Conservation (phyloP, 805 yeast species). For the Millerago galiae region DNA sequence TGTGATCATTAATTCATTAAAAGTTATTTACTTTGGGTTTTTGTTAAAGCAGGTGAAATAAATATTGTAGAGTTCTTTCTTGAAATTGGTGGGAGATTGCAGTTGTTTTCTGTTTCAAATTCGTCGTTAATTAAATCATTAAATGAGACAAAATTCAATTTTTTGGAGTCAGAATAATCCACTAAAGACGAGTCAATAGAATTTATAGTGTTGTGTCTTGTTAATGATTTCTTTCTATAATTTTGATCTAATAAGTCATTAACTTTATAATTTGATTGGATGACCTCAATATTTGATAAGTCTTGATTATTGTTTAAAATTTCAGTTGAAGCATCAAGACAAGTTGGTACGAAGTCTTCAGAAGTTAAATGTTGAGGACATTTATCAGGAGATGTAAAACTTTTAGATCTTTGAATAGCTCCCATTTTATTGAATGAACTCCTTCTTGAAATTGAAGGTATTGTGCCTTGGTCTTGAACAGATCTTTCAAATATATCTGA, state of each 20-base stretch:
- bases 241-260: constrained; percentile 6
- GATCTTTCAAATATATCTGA: constrained; percentile 15
- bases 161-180: constrained; percentile 20
- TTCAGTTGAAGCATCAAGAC: constrained; percentile 70
- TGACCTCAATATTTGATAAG: constrained; percentile 64
- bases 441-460: constrained; percentile 6
- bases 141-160: constrained; percentile 22
- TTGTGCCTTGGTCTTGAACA: constrained; percentile 12
- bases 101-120: constrained; percentile 1
- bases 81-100: constrained; percentile 2
- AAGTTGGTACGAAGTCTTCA: constrained; percentile 75
- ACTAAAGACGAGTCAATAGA: neutral
- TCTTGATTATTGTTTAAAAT: constrained; percentile 49
- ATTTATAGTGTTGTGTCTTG: constrained; percentile 5
- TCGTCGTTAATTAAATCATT: constrained; percentile 22
- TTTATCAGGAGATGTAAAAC: constrained; percentile 1
- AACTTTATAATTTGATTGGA: constrained; percentile 40
- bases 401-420: constrained; percentile 1
- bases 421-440: constrained; percentile 9
- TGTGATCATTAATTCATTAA: neutral
- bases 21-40: neutral
- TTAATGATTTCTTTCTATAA: constrained; percentile 1
- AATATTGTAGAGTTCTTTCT: constrained; percentile 11
- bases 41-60: constrained; percentile 6
- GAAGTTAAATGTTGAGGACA: constrained; percentile 3